These are phyloP conservation scores for Bruguiera gymnorhiza DNA, from an alignment of 345 rosid species.

Conservation along the genomic window DNA sequence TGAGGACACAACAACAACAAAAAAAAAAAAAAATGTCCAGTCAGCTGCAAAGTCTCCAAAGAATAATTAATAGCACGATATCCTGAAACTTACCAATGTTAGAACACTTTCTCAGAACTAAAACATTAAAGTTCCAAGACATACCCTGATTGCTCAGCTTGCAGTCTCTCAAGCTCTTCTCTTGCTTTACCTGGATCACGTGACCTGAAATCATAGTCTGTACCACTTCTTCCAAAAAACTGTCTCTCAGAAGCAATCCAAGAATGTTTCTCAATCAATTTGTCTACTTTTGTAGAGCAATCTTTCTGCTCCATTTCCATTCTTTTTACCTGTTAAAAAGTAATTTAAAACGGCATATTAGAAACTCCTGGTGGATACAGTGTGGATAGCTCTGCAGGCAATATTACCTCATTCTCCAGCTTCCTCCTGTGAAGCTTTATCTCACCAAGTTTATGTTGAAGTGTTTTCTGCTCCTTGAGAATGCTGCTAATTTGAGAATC, in stretches of 20 bases:
- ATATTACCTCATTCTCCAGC: slow-evolving; percentile 91
- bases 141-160: slow-evolving; percentile 85
- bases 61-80: neutral
- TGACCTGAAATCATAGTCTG: slow-evolving; percentile 87
- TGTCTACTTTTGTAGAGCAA: slow-evolving; percentile 75
- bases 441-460: slow-evolving; percentile 66
- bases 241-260: slow-evolving; percentile 95
- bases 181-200: slow-evolving; percentile 70
- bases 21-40: slow-evolving; percentile 5
- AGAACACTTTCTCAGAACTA: neutral
- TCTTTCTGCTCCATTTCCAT: slow-evolving; percentile 92
- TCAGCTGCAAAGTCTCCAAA: slow-evolving; percentile 11
- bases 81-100: neutral
- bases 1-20: slow-evolving; percentile 14
- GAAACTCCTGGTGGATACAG: slow-evolving; percentile 6
- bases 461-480: slow-evolving; percentile 66
- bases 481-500: slow-evolving; percentile 77
- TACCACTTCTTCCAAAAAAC: slow-evolving; percentile 89
- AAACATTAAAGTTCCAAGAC: slow-evolving; percentile 4
- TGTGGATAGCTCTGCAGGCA: neutral
- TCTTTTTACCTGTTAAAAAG: slow-evolving; percentile 51
- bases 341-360: neutral
- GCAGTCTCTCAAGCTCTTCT: slow-evolving; percentile 78
- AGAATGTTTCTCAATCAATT: slow-evolving; percentile 85
- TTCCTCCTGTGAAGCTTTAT: slow-evolving; percentile 80